A percentile compares a stretch with the other conserved stretches of the same genome.
Conservation (phyloP, 345 rosid species). For the Pugionium cornutum region DNA sequence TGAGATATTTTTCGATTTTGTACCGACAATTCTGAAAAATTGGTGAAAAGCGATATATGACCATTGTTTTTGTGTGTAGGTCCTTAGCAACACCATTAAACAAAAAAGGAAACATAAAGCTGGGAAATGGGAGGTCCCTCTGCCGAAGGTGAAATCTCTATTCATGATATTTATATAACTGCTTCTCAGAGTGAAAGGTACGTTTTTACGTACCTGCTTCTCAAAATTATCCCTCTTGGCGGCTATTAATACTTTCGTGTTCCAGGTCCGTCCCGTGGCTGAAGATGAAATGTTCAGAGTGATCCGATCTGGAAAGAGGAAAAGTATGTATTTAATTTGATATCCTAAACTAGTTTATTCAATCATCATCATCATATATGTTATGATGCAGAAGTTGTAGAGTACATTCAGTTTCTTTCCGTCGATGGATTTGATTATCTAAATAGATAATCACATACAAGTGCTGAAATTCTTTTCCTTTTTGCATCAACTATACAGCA, state of each 20-base stretch:
- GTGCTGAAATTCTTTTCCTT: not conserved
- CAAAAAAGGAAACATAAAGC: conserved; percentile 97
- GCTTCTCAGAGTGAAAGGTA: too few relatives aligned
- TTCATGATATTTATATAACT: not conserved
- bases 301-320: conserved; percentile 80
- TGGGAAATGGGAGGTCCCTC: conserved; percentile 97
- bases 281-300: conserved; percentile 99
- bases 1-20: conserved; percentile 1
- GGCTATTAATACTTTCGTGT: not conserved
- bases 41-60: conserved; percentile 8
- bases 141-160: conserved; percentile 62
- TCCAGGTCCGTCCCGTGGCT: conserved; percentile 95
- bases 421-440: not conserved
- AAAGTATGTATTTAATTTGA: conserved; percentile 52
- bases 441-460: not conserved
- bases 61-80: conserved; percentile 40
- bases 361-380: not conserved
- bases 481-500: conserved; percentile 48
- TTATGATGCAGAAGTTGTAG: not conserved
- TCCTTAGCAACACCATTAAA: conserved; percentile 87
- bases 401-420: not conserved
- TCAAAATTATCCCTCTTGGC: not conserved
- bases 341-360: not conserved
- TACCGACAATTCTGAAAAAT: not conserved
- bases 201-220: not conserved